Conservation (phyloP, 352 stramenopile genomes). For the Phytophthora crassamura region DNA sequence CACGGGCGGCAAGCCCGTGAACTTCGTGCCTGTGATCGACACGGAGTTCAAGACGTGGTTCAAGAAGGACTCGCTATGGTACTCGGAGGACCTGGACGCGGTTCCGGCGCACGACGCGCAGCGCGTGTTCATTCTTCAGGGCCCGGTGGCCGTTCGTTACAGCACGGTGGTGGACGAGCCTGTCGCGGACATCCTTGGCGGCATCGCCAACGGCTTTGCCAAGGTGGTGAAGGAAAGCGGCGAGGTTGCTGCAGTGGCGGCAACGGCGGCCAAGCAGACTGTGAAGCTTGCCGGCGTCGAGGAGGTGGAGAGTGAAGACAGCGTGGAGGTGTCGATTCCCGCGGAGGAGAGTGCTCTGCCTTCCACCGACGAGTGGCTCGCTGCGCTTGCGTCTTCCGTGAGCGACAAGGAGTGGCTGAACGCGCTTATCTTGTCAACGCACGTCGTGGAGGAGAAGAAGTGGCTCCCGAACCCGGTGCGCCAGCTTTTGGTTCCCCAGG, state of each 20-base stretch:
- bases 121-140: conserved; percentile 87
- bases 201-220: conserved; percentile 65
- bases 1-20: conserved; percentile 85
- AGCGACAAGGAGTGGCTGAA: conserved; percentile 60
- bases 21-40: conserved; percentile 88
- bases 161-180: conserved; percentile 79
- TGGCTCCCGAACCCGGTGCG: conserved; percentile 78
- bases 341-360: conserved; percentile 33
- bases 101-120: conserved; percentile 79
- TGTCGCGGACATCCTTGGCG: conserved; percentile 75
- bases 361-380: conserved; percentile 48
- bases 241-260: conserved; percentile 1
- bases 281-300: conserved; percentile 33
- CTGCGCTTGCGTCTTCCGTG: conserved; percentile 39
- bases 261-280: conserved; percentile 10
- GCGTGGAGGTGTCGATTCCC: conserved; percentile 41
- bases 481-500: conserved; percentile 55
- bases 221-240: conserved; percentile 48
- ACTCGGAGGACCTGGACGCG: conserved; percentile 88
- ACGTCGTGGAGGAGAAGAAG: conserved; percentile 51
- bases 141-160: conserved; percentile 82
- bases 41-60: conserved; percentile 87
- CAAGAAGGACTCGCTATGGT: conserved; percentile 93
- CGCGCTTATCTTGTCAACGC: conserved; percentile 59
- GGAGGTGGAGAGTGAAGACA: conserved; percentile 31